Evolutionary conservation across 176 grass and related monocot genomes (phyloP).

Genomic region (Alloteropsis semialata): DNA sequence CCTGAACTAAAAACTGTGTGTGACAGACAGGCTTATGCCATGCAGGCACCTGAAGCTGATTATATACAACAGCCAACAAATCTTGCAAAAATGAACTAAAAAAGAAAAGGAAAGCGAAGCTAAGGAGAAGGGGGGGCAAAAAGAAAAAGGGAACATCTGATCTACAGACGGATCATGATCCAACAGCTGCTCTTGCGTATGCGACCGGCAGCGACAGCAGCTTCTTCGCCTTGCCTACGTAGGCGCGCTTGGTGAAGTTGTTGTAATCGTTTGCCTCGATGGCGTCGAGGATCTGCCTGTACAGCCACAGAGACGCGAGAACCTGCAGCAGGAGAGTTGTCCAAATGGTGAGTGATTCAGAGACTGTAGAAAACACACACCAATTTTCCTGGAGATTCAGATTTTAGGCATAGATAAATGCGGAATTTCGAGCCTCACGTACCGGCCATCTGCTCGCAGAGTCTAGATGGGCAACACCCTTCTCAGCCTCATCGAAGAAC

Average conservation of each 20-base stretch:
- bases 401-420: not conserved
- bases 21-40: not conserved
- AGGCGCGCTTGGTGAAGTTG: conserved; percentile 90
- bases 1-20: not conserved
- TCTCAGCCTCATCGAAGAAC: conserved; percentile 87
- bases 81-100: not conserved
- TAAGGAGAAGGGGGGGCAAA: too few relatives aligned
- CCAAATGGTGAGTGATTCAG: not conserved
- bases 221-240: conserved; percentile 85
- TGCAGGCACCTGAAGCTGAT: conserved; percentile 21
- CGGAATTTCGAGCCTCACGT: not conserved
- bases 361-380: not conserved
- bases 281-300: conserved; percentile 87
- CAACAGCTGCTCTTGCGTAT: conserved; percentile 62
- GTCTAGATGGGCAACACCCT: conserved; percentile 66
- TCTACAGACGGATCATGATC: conserved; percentile 24
- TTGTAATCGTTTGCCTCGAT: conserved; percentile 95
- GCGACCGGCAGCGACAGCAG: conserved; percentile 59
- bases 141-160: conserved; percentile 11
- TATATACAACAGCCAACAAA: conserved; percentile 41
- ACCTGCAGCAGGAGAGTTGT: conserved; percentile 37
- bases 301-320: conserved; percentile 71
- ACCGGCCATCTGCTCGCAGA: conserved; percentile 95
- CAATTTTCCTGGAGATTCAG: not conserved
- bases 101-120: too few relatives aligned